Evolutionary conservation across 495 filamentous ascomycete species (phyloP).

Genomic region (Podospora bellae-mahoneyi): DNA sequence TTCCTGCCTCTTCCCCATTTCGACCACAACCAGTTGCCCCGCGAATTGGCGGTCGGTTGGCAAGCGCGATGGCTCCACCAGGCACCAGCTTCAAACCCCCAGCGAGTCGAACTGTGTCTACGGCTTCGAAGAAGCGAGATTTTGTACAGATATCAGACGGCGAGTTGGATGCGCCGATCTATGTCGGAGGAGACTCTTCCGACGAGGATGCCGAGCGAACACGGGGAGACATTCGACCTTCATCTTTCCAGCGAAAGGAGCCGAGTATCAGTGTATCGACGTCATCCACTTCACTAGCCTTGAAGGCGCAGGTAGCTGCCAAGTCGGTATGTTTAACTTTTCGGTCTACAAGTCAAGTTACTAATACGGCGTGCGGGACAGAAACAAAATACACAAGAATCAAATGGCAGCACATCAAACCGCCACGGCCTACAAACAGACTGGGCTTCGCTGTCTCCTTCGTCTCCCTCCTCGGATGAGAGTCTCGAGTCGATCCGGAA

Average conservation of each 20-base stretch:
- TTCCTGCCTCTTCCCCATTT: slow-evolving; percentile 77
- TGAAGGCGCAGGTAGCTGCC: background rate
- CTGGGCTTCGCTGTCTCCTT: slow-evolving; percentile 28
- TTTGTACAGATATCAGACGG: slow-evolving; percentile 46
- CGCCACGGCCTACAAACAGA: slow-evolving; percentile 24
- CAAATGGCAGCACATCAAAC: slow-evolving; percentile 21
- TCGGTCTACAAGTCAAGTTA: background rate
- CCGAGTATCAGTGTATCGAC: slow-evolving; percentile 8
- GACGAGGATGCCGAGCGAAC: slow-evolving; percentile 41
- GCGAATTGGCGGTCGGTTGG: slow-evolving; percentile 40
- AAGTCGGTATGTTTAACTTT: slow-evolving; percentile 19
- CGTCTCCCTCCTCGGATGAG: slow-evolving; percentile 20
- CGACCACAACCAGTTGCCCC: slow-evolving; percentile 27
- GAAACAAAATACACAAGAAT: slow-evolving; percentile 5
- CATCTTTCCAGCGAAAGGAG: slow-evolving; percentile 51
- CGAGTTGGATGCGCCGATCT: slow-evolving; percentile 39
- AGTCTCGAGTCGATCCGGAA: slow-evolving; percentile 19
- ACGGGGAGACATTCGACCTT: slow-evolving; percentile 66
- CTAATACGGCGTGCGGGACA: background rate
- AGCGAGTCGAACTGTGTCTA: slow-evolving; percentile 13
- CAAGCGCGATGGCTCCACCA: slow-evolving; percentile 68
- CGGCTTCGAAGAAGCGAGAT: slow-evolving; percentile 25
- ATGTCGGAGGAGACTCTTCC: slow-evolving; percentile 37
- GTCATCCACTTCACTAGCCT: background rate
- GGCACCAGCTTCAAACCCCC: slow-evolving; percentile 68